Base-by-base conservation (phyloP, 805 yeast genomes). In the Jamesozyma piceae region DNA sequence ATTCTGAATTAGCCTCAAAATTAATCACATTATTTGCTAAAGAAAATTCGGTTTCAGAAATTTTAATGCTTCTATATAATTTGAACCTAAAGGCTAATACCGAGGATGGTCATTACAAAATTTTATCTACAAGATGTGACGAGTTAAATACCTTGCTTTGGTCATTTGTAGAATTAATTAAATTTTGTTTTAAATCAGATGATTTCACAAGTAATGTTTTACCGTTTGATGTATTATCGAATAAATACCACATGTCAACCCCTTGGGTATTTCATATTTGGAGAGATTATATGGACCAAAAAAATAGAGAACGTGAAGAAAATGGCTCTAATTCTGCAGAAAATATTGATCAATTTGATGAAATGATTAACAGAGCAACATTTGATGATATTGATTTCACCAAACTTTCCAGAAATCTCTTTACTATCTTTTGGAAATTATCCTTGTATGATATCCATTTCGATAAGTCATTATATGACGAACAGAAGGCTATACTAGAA, bases 181-280 rank as follows among this genome's bases (percentile, higher is more conserved):
- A 73, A 27, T 77, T 74, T 47, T 78, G 74, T 54, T 63, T 74
- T 6, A 50, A 50, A 2, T 42, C 49, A 6, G 58, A 57, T 0
- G 51, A 59, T 1, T 66, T 74, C 30, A 44, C 51, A 0, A 41
- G 56, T 0, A 53, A 63, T 8, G 62, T 81, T 49, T 42, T 71
- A 1, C 55, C 76, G 1, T 55, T 76, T 18, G 58, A 60, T 11
- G 64, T 63, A 3, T 61, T 82, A 31, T 53, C 68, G 2, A 49
- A 54, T 2, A 58, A 67, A 2, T 77, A 68, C 47, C 63, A 68
- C 2, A 65, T 82, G 8, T 67, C 75, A 3, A 60, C 74, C 0
- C 69, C 71, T 17, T 81, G 90, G 86, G 79, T 79, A 0, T 86
- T 85, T 63, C 85, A 80, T 47, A 54, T 86, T 2, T 87, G 95